A percentile compares a stretch with the other conserved stretches of the same genome.
Evolutionary conservation across 257 asterid genomes (phyloP).

Genomic region (Nicotiana benthamiana): DNA sequence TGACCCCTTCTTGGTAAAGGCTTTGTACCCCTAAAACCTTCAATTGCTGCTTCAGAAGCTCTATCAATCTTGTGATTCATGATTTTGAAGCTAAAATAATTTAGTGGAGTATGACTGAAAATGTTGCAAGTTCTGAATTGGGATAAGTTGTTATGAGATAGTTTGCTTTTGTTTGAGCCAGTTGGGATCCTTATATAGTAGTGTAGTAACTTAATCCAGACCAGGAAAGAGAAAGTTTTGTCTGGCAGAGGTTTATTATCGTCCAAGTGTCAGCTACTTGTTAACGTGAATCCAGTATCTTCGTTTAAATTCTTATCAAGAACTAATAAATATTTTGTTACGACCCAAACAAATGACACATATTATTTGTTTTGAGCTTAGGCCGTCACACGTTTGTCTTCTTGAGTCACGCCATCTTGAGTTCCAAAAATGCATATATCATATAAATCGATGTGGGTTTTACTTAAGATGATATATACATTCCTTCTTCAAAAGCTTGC

Average conservation of each 20-base stretch:
- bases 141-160: not conserved
- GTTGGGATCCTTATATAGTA: not conserved
- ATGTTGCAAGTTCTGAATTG: not conserved
- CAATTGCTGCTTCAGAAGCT: slow-evolving; percentile 16
- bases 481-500: too few species aligned
- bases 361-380: too few species aligned
- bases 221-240: not conserved
- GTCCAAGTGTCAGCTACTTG: too few species aligned
- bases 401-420: too few species aligned
- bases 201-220: not conserved
- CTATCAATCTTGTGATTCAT: slow-evolving; percentile 21
- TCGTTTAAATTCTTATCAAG: too few species aligned
- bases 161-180: not conserved
- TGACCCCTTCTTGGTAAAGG: slow-evolving; percentile 40
- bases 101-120: not conserved
- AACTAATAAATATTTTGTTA: too few species aligned
- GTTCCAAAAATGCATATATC: too few species aligned
- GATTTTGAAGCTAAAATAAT: not conserved
- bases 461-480: too few species aligned
- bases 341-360: too few species aligned
- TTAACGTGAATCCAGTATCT: too few species aligned
- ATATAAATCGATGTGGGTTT: too few species aligned
- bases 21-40: slow-evolving; percentile 14
- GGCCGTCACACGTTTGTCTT: accelerated
- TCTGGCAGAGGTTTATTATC: not conserved